Percentiles rank a stretch among this genome's conserved stretches.
Conservation (phyloP, 306 rosid genomes). For the Vicia faba region DNA sequence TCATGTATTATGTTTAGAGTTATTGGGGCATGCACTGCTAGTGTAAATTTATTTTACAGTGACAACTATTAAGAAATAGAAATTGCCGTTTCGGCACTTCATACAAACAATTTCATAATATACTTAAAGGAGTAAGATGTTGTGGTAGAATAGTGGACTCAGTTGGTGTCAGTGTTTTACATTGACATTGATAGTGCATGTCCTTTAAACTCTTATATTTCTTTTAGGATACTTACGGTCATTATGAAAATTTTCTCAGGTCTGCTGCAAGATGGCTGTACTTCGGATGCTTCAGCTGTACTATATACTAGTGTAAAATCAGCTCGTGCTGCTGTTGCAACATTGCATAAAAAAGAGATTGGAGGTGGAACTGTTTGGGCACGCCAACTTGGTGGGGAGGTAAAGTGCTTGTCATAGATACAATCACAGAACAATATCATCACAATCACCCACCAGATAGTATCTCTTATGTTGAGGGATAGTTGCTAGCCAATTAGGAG, state of each 20-base stretch:
- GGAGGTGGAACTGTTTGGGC: slow-evolving; percentile 85
- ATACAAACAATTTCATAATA: no score
- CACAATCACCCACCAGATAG: neutral
- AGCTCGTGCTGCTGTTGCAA: slow-evolving; percentile 80
- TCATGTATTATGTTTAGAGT: slow-evolving; percentile 2
- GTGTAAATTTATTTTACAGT: neutral
- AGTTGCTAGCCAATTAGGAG: slow-evolving; percentile 3
- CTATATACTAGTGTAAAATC: slow-evolving; percentile 88
- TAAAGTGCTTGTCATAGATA: slow-evolving; percentile 35
- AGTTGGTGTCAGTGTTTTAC: neutral
- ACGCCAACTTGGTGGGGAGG: slow-evolving; percentile 98
- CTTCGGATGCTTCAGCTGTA: slow-evolving; percentile 81
- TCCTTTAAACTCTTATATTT: no score
- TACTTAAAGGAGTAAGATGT: neutral
- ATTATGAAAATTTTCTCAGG: slow-evolving; percentile 55
- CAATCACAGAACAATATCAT: slow-evolving; percentile 10
- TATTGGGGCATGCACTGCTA: neutral
- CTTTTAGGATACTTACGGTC: slow-evolving; percentile 26
- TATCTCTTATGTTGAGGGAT: slow-evolving; percentile 12
- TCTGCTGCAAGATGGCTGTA: slow-evolving; percentile 90
- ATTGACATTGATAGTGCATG: neutral
- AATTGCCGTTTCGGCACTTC: neutral
- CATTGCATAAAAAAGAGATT: slow-evolving; percentile 68
- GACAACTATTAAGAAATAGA: neutral
- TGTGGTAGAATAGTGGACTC: neutral